phyloP scores from a whole-genome alignment of 164 flowering plant species.

The Santalum album region DNA sequence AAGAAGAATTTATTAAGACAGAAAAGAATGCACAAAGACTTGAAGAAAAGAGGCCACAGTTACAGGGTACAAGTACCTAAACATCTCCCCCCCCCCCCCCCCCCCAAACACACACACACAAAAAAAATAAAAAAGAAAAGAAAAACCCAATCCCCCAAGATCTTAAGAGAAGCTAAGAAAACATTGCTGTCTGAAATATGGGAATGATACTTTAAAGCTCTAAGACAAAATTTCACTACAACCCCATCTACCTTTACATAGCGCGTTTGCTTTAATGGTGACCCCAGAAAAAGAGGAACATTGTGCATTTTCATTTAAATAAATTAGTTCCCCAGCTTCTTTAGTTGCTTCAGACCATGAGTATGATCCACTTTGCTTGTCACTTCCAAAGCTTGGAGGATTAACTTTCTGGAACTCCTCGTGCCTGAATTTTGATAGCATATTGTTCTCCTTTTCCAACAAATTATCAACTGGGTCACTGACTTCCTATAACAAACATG shows the following conservation, averaged over 20 bases:
- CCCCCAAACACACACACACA: no score
- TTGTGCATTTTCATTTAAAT: slow-evolving; percentile 21
- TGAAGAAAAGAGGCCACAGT: no score
- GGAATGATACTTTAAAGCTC: background rate
- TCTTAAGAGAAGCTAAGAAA: background rate
- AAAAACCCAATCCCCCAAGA: no score
- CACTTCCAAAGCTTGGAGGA: slow-evolving; percentile 11
- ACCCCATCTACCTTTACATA: slow-evolving; percentile 22
- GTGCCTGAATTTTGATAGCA: slow-evolving; percentile 3
- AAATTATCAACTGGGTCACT: slow-evolving; percentile 3
- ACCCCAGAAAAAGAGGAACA: slow-evolving; percentile 22
- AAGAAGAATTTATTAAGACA: no score
- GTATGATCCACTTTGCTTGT: slow-evolving; percentile 10
- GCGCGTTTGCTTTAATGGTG: slow-evolving; percentile 18
- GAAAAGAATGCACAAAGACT: no score
- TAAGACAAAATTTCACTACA: background rate
- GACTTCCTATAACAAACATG: background rate
- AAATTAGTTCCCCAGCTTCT: slow-evolving; percentile 30
- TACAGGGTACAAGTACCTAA: no score
- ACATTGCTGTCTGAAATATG: background rate
- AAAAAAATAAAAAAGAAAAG: no score
- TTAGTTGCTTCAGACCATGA: slow-evolving; percentile 28
- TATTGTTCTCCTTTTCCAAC: slow-evolving; percentile 13
- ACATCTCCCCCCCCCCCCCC: no score
- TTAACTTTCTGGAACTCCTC: slow-evolving; percentile 11